phyloP scores from a whole-genome alignment of 208 protist species.

The Wallacemonas sp. region DNA sequence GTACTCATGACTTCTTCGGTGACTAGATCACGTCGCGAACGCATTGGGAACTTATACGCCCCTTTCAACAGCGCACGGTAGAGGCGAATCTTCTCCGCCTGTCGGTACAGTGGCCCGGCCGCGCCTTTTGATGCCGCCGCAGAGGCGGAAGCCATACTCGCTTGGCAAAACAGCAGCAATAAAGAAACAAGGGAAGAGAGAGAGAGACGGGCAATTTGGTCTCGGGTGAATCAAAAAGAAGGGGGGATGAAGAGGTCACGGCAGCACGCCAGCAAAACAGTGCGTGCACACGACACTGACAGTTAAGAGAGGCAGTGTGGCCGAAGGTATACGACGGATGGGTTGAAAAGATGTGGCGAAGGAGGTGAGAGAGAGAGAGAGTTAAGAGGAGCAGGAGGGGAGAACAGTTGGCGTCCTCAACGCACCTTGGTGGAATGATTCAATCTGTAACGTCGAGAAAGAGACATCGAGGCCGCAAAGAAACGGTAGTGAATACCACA shows the following conservation, averaged over 20 bases:
- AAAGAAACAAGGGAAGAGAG: constrained; percentile 1
- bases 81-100: constrained; percentile 65
- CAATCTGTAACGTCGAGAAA: too few species aligned
- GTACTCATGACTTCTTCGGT: constrained; percentile 74
- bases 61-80: constrained; percentile 79
- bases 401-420: too few species aligned
- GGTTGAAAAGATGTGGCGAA: too few species aligned
- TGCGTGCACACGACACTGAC: neutral
- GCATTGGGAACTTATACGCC: constrained; percentile 68
- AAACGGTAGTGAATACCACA: too few species aligned
- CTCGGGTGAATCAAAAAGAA: neutral
- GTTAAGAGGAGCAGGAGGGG: too few species aligned
- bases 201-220: neutral
- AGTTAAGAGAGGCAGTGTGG: too few species aligned
- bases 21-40: constrained; percentile 78
- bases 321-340: too few species aligned
- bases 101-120: constrained; percentile 41
- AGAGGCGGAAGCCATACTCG: neutral
- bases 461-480: too few species aligned
- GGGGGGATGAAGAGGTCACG: neutral
- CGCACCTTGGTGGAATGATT: too few species aligned
- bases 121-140: neutral
- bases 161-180: neutral
- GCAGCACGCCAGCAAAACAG: neutral
- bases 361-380: too few species aligned